Base-by-base conservation (phyloP, 768 basidiomycete species). In the Suillus ampliporus region DNA sequence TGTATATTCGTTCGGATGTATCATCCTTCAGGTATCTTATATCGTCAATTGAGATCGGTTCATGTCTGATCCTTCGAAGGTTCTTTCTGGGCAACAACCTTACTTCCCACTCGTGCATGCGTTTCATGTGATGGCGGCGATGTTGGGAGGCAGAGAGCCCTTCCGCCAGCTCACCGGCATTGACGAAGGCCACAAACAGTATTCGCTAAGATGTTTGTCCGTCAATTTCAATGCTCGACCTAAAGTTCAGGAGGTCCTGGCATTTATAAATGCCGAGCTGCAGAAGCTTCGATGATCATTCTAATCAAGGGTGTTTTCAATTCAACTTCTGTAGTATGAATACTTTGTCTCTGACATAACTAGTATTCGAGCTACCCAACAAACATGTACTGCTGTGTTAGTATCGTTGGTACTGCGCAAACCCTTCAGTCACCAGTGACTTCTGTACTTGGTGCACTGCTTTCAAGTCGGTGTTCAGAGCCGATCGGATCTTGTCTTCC, bases 1-100 rank as follows among this genome's bases (percentile, higher is more conserved):
- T 64, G 60, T 73, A 14, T 80, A 76, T 15, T 82, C 81, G 0
- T 78, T 78, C 58, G 80, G 80, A 3, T 78, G 79, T 65, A 76
- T 81, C 19, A 64, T 68, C 31, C 44, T 61, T 10, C 63, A 64
- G 63, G 63, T 54, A 78, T 38, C 2, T 61, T 17, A 5, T 77
- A 11, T 56, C 6, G 5, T 13, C 26, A 10, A 9, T 51, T 7
- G 54, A 19, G 6, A 56, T 26, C 10, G 38, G 1, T 40, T 37
- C 23, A 56, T 40, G 23, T 56, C 37, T 56, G 37, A 56, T 35
- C 5, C 34, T 19, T 9, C 10, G 5, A 56, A 56, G 54, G 23
- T 56, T 40, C 37, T 56, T 40, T 56, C 23, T 26, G 54, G 37
- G 6, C 5, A 26, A 56, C 17, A 56, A 26, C 54, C 54, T 19